A percentile compares a stretch with the other conserved stretches of the same genome.
Conservation (phyloP, 257 asterid genomes). For the Ajuga chamaepitys region DNA sequence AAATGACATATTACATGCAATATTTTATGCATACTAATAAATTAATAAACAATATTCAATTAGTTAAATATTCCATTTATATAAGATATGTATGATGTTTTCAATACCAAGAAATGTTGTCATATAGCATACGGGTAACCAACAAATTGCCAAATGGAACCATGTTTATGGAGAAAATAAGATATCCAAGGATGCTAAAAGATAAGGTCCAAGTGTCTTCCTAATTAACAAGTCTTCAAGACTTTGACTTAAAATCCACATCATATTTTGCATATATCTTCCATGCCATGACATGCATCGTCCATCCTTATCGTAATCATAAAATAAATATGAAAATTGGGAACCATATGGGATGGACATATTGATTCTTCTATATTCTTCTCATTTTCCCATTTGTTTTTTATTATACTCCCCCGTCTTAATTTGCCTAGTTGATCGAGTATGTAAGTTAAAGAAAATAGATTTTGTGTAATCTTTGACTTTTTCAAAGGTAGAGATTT, state of each 20-base stretch:
- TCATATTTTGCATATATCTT: neutral
- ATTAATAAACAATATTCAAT: too few relatives aligned
- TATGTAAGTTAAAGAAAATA: too few relatives aligned
- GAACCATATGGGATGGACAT: neutral
- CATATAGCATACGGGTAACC: neutral
- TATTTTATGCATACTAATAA: too few relatives aligned
- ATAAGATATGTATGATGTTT: too few relatives aligned
- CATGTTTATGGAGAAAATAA: neutral
- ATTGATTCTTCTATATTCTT: neutral
- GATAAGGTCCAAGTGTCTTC: slow-evolving; percentile 16
- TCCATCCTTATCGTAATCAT: slow-evolving; percentile 5
- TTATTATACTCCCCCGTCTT: too few relatives aligned
- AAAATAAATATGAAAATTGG: neutral
- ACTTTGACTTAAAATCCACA: neutral
- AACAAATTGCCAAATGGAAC: neutral
- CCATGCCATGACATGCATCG: slow-evolving; percentile 9
- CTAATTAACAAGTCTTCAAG: neutral
- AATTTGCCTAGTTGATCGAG: too few relatives aligned
- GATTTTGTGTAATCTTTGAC: too few relatives aligned
- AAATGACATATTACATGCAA: too few relatives aligned
- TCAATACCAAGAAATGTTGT: too few relatives aligned
- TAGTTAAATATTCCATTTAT: too few relatives aligned
- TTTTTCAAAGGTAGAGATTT: too few relatives aligned
- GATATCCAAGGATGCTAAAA: neutral
- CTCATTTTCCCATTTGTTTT: neutral